Conservation (phyloP, 805 yeast species). For the Debaryomyces hansenii region DNA sequence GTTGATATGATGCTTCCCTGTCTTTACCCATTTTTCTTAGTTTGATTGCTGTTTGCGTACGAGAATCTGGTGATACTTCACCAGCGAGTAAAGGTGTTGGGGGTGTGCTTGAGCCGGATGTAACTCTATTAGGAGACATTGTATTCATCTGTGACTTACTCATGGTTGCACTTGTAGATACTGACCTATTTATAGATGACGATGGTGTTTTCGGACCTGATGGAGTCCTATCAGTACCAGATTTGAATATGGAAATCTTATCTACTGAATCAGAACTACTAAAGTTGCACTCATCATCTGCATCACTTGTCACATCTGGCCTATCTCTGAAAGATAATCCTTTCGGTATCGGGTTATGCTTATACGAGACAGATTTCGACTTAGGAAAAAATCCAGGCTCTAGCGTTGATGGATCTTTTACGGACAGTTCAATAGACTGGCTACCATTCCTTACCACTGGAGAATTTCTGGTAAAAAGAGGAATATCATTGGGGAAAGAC, state of each 20-base stretch:
- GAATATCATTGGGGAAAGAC: slow-evolving; percentile 2
- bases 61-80: slow-evolving; percentile 28
- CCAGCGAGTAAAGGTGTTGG: slow-evolving; percentile 1
- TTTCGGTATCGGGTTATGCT: not conserved
- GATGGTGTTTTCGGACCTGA: slow-evolving; percentile 7
- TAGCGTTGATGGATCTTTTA: not conserved
- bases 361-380: not conserved
- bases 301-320: slow-evolving; percentile 1
- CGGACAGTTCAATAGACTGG: not conserved
- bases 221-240: slow-evolving; percentile 7
- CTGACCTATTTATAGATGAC: slow-evolving; percentile 3
- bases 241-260: slow-evolving; percentile 1
- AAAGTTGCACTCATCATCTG: slow-evolving; percentile 16
- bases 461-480: not conserved
- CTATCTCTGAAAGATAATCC: not conserved
- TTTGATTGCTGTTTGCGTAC: slow-evolving; percentile 46
- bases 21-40: slow-evolving; percentile 59
- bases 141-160: not conserved
- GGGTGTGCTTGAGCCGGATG: slow-evolving; percentile 8
- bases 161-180: slow-evolving; percentile 2
- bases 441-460: not conserved
- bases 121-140: slow-evolving; percentile 9
- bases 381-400: not conserved
- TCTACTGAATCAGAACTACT: slow-evolving; percentile 15
- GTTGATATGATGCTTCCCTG: slow-evolving; percentile 67